phyloP scores from a whole-genome alignment of 2,329 filamentous ascomycete genomes.

The Exophiala calicioides region DNA sequence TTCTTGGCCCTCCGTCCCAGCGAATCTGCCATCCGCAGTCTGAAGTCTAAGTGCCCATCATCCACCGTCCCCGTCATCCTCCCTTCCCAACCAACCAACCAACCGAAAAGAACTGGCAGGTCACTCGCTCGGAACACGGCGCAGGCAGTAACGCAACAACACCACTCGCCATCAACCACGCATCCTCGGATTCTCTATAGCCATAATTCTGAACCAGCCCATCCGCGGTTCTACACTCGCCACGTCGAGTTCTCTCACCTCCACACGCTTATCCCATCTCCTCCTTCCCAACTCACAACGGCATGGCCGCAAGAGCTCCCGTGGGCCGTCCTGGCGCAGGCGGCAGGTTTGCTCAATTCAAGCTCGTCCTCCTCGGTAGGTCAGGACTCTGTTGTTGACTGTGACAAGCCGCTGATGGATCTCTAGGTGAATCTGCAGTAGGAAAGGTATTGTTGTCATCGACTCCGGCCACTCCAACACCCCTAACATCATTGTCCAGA shows the following conservation, averaged over 20 bases:
- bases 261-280: not conserved
- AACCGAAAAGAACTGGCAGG: too few species aligned
- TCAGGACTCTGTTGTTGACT: slow-evolving; percentile 16
- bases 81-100: too few species aligned
- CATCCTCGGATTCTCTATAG: too few species aligned
- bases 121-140: too few species aligned
- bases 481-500: slow-evolving; percentile 58
- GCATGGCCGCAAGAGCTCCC: slow-evolving; percentile 85
- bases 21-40: not conserved
- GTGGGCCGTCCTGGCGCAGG: slow-evolving; percentile 62
- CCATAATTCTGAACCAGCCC: too few species aligned
- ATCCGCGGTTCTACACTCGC: not conserved
- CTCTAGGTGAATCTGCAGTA: slow-evolving; percentile 89
- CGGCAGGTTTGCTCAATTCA: slow-evolving; percentile 92
- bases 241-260: not conserved
- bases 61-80: slow-evolving; percentile 4
- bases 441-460: slow-evolving; percentile 71
- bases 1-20: slow-evolving; percentile 10
- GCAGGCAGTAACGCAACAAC: not conserved
- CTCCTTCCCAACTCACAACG: slow-evolving; percentile 30
- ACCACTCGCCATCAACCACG: not conserved
- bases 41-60: too few species aligned
- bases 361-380: slow-evolving; percentile 93
- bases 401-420: slow-evolving; percentile 40
- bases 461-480: slow-evolving; percentile 11